These are phyloP conservation scores for Geoglossum glabrum DNA, from an alignment of 495 filamentous ascomycete genomes.

Conservation along the genomic window DNA sequence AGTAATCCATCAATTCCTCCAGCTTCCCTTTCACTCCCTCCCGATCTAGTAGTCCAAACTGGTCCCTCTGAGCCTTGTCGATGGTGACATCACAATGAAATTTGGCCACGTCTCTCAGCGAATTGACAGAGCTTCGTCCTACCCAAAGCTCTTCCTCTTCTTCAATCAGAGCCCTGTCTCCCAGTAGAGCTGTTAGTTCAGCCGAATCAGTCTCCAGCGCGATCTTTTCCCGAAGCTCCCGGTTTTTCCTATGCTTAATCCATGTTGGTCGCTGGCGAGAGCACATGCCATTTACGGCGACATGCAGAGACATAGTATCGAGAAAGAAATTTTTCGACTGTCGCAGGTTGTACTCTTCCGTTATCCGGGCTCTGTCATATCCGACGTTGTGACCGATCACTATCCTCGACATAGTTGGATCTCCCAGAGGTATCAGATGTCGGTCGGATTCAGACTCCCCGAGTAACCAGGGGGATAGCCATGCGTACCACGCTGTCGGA, in stretches of 20 bases:
- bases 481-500: constrained; percentile 83
- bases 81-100: constrained; percentile 87
- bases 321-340: constrained; percentile 76
- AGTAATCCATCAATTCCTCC: constrained; percentile 80
- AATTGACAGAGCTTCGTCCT: constrained; percentile 83
- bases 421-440: constrained; percentile 74
- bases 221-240: constrained; percentile 66
- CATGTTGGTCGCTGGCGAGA: constrained; percentile 88
- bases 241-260: constrained; percentile 85
- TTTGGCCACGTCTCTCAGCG: constrained; percentile 83
- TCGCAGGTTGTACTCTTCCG: constrained; percentile 71
- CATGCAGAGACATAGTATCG: constrained; percentile 96
- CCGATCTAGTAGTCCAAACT: constrained; percentile 67
- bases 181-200: constrained; percentile 52
- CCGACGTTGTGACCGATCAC: constrained; percentile 92
- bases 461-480: constrained; percentile 90
- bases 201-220: constrained; percentile 44
- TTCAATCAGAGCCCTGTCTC: constrained; percentile 42
- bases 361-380: constrained; percentile 73
- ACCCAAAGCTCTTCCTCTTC: constrained; percentile 94
- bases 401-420: constrained; percentile 45
- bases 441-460: constrained; percentile 54
- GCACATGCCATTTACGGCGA: constrained; percentile 98
- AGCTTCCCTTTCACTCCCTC: constrained; percentile 45
- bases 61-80: constrained; percentile 71